Conservation (phyloP, 1,284 basidiomycete genomes). For the Ustilago trichophora region DNA sequence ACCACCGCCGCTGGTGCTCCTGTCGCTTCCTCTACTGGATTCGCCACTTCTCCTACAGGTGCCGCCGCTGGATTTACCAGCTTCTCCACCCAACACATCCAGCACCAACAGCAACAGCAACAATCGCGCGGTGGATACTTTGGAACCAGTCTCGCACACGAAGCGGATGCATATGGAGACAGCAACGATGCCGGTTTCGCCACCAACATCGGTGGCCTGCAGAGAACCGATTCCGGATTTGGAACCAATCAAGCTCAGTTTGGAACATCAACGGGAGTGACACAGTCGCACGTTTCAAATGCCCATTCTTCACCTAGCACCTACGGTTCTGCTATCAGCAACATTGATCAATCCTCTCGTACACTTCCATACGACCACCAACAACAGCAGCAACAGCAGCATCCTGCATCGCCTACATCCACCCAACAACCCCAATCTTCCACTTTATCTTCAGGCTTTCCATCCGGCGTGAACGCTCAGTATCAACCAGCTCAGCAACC, state of each 20-base stretch:
- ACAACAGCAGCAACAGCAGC: conserved; percentile 2
- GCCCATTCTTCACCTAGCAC: conserved; percentile 31
- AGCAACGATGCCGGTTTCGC: conserved; percentile 16
- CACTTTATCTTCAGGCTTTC: conserved; percentile 21
- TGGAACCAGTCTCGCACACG: conserved; percentile 19
- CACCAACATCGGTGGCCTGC: background rate
- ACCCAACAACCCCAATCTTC: background rate
- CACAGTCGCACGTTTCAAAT: conserved; percentile 11
- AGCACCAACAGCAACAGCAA: conserved; percentile 25
- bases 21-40: conserved; percentile 8
- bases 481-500: background rate
- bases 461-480: conserved; percentile 17
- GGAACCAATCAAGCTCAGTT: background rate
- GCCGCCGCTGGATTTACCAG: conserved; percentile 15
- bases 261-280: too few relatives aligned
- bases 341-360: conserved; percentile 7
- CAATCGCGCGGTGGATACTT: conserved; percentile 22
- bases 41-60: conserved; percentile 19
- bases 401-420: background rate
- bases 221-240: conserved; percentile 17
- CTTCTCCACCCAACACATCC: conserved; percentile 30
- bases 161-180: conserved; percentile 21
- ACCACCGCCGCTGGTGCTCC: conserved; percentile 7
- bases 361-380: background rate
- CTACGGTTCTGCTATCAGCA: conserved; percentile 28